phyloP scores from a whole-genome alignment of 139 green algal genomes.

The Spirogloea muscicola region DNA sequence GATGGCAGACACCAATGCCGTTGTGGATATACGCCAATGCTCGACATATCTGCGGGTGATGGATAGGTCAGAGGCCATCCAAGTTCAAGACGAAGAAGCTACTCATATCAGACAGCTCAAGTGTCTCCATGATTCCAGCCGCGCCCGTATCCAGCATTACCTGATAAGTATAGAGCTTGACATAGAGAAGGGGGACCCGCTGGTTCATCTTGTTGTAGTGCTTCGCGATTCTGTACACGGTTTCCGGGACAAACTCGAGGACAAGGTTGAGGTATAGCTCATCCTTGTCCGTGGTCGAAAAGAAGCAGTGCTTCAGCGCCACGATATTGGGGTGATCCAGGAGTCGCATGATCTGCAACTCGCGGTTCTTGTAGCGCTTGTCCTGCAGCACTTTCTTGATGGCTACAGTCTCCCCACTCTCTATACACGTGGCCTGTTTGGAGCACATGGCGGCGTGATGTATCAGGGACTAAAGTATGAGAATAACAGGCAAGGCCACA shows the following conservation, averaged over 20 bases:
- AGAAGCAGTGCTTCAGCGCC: conserved; percentile 96
- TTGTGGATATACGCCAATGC: conserved; percentile 52
- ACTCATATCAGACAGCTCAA: too few relatives aligned
- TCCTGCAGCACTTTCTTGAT: conserved; percentile 99
- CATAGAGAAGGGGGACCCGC: conserved; percentile 85
- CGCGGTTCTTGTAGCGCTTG: conserved; percentile 99
- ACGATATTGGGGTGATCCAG: conserved; percentile 97
- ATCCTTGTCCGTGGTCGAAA: conserved; percentile 62
- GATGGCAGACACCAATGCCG: conserved; percentile 48
- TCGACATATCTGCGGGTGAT: conserved; percentile 47
- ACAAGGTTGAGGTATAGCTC: conserved; percentile 97
- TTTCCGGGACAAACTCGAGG: conserved; percentile 97
- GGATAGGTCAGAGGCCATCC: too few relatives aligned
- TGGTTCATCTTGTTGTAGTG: conserved; percentile 90
- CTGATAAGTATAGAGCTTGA: conserved; percentile 96
- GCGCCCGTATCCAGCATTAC: too few relatives aligned
- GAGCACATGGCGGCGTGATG: too few relatives aligned
- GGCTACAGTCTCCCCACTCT: conserved; percentile 92
- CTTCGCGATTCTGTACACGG: conserved; percentile 94
- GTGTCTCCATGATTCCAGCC: too few relatives aligned
- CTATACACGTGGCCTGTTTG: conserved; percentile 68
- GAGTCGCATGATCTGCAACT: conserved; percentile 97
- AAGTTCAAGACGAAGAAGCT: not conserved
- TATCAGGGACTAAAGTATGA: too few relatives aligned
- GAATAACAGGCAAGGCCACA: too few relatives aligned